Base-by-base conservation (phyloP, 2,329 filamentous ascomycete genomes). In the Colletotrichum spaethianum region DNA sequence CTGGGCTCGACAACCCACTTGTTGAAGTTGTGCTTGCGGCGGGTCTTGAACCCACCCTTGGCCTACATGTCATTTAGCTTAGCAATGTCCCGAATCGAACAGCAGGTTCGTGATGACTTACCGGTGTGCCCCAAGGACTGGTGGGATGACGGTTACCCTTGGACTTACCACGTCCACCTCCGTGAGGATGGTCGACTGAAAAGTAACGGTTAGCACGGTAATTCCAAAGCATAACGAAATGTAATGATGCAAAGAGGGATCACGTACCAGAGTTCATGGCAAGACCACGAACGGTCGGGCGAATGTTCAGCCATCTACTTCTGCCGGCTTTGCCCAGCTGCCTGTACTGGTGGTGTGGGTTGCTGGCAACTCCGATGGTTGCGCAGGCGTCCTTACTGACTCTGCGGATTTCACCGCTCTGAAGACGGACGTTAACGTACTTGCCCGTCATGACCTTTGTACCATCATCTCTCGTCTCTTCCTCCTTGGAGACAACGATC, bases 81-180 rank as follows among this genome's bases (percentile, higher is more conserved):
- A 85, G 81, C 72, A 48, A 23, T 33, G 33, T 33, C 12, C 42
- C 18, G 40, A 64, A 44, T 18, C 53, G 31, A n/a, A n/a, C 8
- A 6, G n/a, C 40, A 16, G 12, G 14, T 14, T 23, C 50, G 44
- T 53, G 36, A 74, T 48, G 75, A 90, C 94, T 86, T 93, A 97
- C 95, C 80, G 94, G 96, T 80, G 91, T 93, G 81, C 97, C 96
- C 96, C 97, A 99, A 71, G 96, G 96, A 85, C 94, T 98, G 78
- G 96, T 94, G 42, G 97, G 96, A 80, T 97, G 89, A 73, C 95
- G 91, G 81, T 98, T 98, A 91, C 96, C 95, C 94, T 99, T 99
- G 70, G 95, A 98, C 86, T 99, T 99, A 86, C 96, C 96, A 88
- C 97, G 91, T 84, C 96, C 96, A 93, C 96, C 96, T 90, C 96